These are phyloP conservation scores for Polysphondylium violaceum DNA, from an alignment of 78 protist species.

Conservation along the genomic window DNA sequence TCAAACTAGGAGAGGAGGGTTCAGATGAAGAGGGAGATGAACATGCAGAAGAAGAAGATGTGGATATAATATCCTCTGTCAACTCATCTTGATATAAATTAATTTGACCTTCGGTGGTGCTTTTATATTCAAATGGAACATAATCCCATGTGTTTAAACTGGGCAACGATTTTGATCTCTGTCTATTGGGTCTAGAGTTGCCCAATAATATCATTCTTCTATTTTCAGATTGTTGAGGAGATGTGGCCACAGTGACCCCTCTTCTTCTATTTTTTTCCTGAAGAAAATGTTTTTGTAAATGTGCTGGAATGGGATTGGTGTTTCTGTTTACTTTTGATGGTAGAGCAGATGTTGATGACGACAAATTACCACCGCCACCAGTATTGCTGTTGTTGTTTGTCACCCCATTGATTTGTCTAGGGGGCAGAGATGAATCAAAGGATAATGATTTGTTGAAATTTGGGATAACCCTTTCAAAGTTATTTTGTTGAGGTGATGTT, in stretches of 20 bases:
- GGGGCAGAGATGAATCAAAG: too few species aligned
- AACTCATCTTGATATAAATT: not conserved
- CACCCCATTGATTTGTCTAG: too few species aligned
- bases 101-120: not conserved
- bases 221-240: not conserved
- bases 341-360: too few species aligned
- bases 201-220: constrained; percentile 13
- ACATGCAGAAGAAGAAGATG: not conserved
- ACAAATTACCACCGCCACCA: too few species aligned
- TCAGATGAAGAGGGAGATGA: not conserved
- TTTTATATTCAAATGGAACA: constrained; percentile 19
- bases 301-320: not conserved
- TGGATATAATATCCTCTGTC: not conserved
- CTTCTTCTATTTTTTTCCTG: constrained; percentile 6
- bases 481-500: too few species aligned
- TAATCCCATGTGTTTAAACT: constrained; percentile 63
- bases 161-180: constrained; percentile 10
- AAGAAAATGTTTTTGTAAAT: not conserved
- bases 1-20: not conserved
- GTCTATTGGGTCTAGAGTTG: constrained; percentile 1
- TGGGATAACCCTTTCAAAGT: too few species aligned
- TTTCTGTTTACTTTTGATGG: too few species aligned
- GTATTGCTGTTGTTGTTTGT: too few species aligned
- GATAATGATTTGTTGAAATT: too few species aligned
- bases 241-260: constrained; percentile 60